Base-by-base conservation (phyloP, 225 moss, liverwort and hornwort genomes). In the Antitrichia curtipendula region DNA sequence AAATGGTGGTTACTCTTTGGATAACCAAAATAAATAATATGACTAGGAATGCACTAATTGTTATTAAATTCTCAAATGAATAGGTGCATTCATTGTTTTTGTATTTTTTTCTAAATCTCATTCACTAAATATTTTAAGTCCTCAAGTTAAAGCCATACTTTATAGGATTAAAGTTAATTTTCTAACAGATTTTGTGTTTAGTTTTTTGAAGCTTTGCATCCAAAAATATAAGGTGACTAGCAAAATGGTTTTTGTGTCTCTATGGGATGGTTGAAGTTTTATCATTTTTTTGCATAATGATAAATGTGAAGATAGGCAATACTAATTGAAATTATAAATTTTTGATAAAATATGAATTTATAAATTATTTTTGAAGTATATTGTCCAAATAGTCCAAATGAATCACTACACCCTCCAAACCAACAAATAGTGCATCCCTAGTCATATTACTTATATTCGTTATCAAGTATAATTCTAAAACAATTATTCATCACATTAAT, bases 201-300 rank as follows among this genome's bases (percentile, higher is more conserved):
- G 31, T 31, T 59, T 12, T 45, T 4, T 8, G 13, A 40, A 40
- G 13, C 11, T 65, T 65, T 54, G 21, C 25, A 83, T 29, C 7
- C 32, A 2, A 31, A 32, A 13, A 69, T 70, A 40, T 41, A 70
- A 69, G 3, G 2, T 41, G 5, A 25, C 0, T 0, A 4, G 2
- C 0, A 41, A 0, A 70, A 15, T 24, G 25, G 24, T 70, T 70
- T 5, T 0, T 0, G 0, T 70, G 1, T 41, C 21, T 70, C 2
- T 41, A 41, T 41, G 3, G 8, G 4, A 41, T 70, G 41, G 24
- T 70, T 40, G 25, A 25, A 70, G 25, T 40, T 40, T 38, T 24
- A 13, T 25, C 4, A 25, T 41, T 70, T 8, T 13, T 8, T 41
- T 41, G 24, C 8, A 21, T 20, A 70, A 40, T 14, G 41, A 14